phyloP scores from a whole-genome alignment of 2,329 filamentous ascomycete species.

The Epichloe gansuensis region DNA sequence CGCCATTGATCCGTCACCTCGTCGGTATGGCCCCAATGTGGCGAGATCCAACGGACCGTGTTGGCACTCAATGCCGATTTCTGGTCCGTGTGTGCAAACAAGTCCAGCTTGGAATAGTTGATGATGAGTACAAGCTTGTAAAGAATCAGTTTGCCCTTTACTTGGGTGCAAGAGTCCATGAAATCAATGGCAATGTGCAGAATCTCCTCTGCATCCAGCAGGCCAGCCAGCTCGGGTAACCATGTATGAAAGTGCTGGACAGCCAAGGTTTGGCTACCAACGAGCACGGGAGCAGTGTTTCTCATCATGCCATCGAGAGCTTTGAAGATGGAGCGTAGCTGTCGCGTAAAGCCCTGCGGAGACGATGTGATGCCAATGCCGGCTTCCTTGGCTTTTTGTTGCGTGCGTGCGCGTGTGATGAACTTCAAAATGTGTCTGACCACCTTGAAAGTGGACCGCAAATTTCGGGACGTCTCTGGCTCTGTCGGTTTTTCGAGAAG shows the following conservation, averaged over 20 bases:
- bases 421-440: conserved; percentile 88
- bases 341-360: conserved; percentile 62
- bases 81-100: conserved; percentile 72
- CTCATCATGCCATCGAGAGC: conserved; percentile 83
- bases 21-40: conserved; percentile 75
- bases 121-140: conserved; percentile 90
- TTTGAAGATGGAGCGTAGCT: conserved; percentile 79
- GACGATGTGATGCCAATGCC: conserved; percentile 72
- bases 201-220: conserved; percentile 73
- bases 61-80: conserved; percentile 63
- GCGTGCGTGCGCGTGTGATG: conserved; percentile 76
- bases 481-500: conserved; percentile 75
- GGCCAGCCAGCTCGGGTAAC: conserved; percentile 76
- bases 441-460: conserved; percentile 90
- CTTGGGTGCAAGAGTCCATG: conserved; percentile 76
- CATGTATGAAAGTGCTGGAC: conserved; percentile 96
- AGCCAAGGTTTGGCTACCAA: conserved; percentile 87
- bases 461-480: conserved; percentile 66
- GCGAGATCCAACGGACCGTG: conserved; percentile 80
- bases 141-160: conserved; percentile 81
- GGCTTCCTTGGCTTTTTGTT: conserved; percentile 80
- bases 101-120: conserved; percentile 71
- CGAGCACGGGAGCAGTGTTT: conserved; percentile 69
- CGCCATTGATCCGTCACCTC: conserved; percentile 75
- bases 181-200: conserved; percentile 86